A percentile compares a stretch with the other conserved stretches of the same genome.
phyloP scores from a whole-genome alignment of 148 eudicot species.

The Oxyria digyna region DNA sequence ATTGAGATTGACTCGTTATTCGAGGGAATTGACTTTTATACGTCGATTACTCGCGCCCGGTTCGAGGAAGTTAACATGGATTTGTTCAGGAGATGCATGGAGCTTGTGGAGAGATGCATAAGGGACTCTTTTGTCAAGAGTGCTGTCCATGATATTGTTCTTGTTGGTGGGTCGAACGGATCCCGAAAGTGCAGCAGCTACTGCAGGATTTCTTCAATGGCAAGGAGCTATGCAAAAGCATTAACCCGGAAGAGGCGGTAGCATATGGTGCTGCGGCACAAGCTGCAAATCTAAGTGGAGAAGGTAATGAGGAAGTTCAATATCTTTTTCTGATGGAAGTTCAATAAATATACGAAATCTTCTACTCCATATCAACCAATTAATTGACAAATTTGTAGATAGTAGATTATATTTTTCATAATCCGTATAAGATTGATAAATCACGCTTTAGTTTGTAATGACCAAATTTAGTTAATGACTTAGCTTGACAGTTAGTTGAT shows the following conservation, averaged over 20 bases:
- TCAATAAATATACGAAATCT: too few relatives aligned
- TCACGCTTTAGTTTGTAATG: too few relatives aligned
- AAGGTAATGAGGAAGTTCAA: conserved; percentile 3
- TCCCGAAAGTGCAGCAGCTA: conserved; percentile 8
- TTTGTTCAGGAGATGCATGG: conserved; percentile 6
- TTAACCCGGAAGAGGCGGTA: conserved; percentile 10
- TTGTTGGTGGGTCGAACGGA: conserved; percentile 8
- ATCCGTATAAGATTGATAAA: too few relatives aligned
- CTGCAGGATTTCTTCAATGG: conserved; percentile 10
- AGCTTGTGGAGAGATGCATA: conserved; percentile 1
- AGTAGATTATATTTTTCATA: too few relatives aligned
- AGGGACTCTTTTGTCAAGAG: conserved; percentile 8
- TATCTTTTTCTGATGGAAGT: neutral
- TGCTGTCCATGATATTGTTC: conserved; percentile 6
- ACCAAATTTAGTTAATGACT: too few relatives aligned
- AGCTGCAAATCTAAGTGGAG: neutral
- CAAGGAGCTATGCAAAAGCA: conserved; percentile 11
- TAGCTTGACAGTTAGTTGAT: too few relatives aligned
- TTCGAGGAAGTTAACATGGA: conserved; percentile 11
- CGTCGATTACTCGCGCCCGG: conserved; percentile 7
- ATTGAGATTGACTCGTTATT: conserved; percentile 7
- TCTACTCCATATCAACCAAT: too few relatives aligned
- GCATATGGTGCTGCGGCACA: conserved; percentile 9
- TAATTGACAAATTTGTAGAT: too few relatives aligned
- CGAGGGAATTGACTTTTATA: conserved; percentile 10